A percentile compares a stretch with the other conserved stretches of the same genome.
These are phyloP conservation scores for Isabelozyma gotoi DNA, from an alignment of 805 yeast genomes.

Conservation along the genomic window DNA sequence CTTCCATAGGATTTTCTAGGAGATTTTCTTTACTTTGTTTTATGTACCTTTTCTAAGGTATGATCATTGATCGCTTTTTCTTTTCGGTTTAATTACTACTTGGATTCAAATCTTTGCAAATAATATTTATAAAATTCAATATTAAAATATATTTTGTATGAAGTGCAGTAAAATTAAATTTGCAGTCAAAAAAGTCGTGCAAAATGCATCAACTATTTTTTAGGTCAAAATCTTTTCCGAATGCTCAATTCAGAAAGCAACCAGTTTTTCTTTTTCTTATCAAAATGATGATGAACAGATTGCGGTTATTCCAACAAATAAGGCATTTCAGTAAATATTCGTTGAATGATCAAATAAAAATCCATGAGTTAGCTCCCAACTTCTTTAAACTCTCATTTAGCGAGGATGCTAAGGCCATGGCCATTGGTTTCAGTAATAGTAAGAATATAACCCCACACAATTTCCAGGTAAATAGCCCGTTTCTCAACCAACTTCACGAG, in stretches of 20 bases:
- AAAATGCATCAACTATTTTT: neutral
- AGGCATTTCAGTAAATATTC: slow-evolving; percentile 8
- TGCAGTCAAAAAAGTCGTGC: neutral
- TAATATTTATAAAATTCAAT: too few relatives aligned
- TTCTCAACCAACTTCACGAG: slow-evolving; percentile 26
- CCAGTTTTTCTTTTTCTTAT: neutral
- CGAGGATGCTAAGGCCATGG: slow-evolving; percentile 16
- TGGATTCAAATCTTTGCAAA: too few relatives aligned
- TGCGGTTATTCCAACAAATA: neutral
- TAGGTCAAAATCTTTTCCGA: neutral
- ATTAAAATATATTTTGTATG: too few relatives aligned
- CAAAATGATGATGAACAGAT: neutral
- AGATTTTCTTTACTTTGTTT: neutral
- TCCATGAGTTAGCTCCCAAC: slow-evolving; percentile 11
- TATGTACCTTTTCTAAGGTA: neutral
- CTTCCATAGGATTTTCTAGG: neutral
- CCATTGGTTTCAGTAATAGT: slow-evolving; percentile 16
- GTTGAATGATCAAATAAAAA: slow-evolving; percentile 16
- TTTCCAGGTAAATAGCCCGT: slow-evolving; percentile 25
- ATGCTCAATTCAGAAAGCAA: neutral
- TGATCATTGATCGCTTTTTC: neutral
- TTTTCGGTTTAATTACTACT: neutral
- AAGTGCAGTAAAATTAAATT: too few relatives aligned
- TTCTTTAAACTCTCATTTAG: slow-evolving; percentile 18
- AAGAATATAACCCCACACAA: slow-evolving; percentile 16